Conservation (phyloP, 2,329 filamentous ascomycete genomes). For the Fusarium torulosum region DNA sequence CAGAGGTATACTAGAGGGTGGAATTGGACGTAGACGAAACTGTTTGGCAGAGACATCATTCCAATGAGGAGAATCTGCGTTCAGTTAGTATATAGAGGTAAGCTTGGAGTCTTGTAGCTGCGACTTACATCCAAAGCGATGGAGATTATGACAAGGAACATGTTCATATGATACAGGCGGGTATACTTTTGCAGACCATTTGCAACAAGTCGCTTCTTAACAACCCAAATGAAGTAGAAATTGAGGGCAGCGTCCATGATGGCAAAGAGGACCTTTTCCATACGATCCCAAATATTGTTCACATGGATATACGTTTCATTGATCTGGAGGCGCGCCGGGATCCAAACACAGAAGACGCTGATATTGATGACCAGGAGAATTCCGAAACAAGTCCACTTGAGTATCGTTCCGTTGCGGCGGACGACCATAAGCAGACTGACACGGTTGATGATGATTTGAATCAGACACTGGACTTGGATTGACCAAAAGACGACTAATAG, state of each 20-base stretch:
- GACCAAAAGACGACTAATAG: conserved; percentile 48
- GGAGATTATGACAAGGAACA: conserved; percentile 46
- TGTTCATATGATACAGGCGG: conserved; percentile 55
- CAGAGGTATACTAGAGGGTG: conserved; percentile 43
- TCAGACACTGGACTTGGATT: conserved; percentile 58
- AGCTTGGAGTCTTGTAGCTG: too few relatives aligned
- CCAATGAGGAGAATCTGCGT: conserved; percentile 36
- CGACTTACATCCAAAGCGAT: conserved; percentile 45
- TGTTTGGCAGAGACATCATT: conserved; percentile 45
- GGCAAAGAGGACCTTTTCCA: conserved; percentile 62
- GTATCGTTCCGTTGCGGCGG: conserved; percentile 44
- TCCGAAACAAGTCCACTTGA: conserved; percentile 59
- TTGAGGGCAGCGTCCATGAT: conserved; percentile 62
- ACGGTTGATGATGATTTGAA: conserved; percentile 66
- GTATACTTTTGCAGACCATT: conserved; percentile 64
- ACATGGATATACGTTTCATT: conserved; percentile 54
- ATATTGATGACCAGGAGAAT: conserved; percentile 61
- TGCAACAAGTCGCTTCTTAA: conserved; percentile 59
- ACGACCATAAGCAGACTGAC: conserved; percentile 60
- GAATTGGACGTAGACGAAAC: conserved; percentile 43
- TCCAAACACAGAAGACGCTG: conserved; percentile 63
- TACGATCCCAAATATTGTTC: conserved; percentile 63
- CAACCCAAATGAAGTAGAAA: conserved; percentile 59
- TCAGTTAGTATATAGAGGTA: not conserved
- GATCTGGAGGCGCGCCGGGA: conserved; percentile 60